Base-by-base conservation (phyloP, 1,284 basidiomycete species). In the Austroboletus novae-zelandiae region DNA sequence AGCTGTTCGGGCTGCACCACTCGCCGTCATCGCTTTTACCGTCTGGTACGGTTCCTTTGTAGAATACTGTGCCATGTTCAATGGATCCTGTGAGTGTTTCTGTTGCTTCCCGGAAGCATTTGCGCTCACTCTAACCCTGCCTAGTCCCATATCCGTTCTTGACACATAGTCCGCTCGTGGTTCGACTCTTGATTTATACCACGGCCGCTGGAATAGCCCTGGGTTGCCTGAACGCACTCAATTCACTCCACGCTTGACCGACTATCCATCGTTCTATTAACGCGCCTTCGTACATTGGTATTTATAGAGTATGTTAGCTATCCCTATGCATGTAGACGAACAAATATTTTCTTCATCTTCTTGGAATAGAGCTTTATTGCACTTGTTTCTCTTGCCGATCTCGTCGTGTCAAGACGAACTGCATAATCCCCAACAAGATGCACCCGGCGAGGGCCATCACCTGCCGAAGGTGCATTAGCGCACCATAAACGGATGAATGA, bases 91-190 rank as follows among this genome's bases (percentile, higher is more conserved):
- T 89, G 58, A 70, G 85, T 77, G 14, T 8, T 17, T 31, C 39
- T 41, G 15, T 48, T 31, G 40, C 42, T 5, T 20, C 15, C 36
- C 34, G 15, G 8, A 35, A n/a, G 9, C 27, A 29, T 10, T 1
- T 10, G 27, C 7, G 27, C 9, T 29, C 27, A 29, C 27, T 29
- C 27, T 29, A 10, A n/a, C 36, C 17, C 13, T 20, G 36, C 25
- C 30, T 32, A 89, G 86, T 91, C 68, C 88, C 90, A 17, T 92
- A 92, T 68, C 90, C 90, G 0, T 92, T 92, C 73, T 72, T 93
- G 52, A 87, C 81, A 0, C 60, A 83, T 27, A 84, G 77, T 61
- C 68, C 78, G 0, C 70, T 81, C 14, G 59, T 68, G 9, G 67
- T 75, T 30, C 78, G 89, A 15, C 54, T 83, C n/a, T 68, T 61